Evolutionary conservation across 805 yeast genomes (phyloP), one percentile per base, ranked within the genome.

Genomic region (Lipomyces starkeyi): DNA sequence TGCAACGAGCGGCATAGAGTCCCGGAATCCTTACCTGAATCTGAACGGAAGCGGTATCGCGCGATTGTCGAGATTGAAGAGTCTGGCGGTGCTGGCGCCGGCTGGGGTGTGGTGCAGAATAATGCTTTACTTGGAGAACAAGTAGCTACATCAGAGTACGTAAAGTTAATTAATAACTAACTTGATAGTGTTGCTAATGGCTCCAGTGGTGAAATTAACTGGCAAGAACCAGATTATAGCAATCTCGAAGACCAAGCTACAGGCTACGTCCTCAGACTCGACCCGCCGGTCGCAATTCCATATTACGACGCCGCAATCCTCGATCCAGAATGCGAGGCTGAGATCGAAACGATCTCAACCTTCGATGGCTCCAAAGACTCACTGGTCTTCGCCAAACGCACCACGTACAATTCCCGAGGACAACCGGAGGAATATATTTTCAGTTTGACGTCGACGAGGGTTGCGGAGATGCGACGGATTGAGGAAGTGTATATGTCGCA

Each of bases 221-320:
- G 72, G 72, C 63, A 58, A 11, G 66, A 63, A 11, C 71, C 72
- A 3, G 72, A 65, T 35, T 43, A 72, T 59, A 49, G 78, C 75
- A n/a, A 63, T 67, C 52, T 58, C 66, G 59, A 76, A 73, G 62
- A 69, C 71, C 43, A 58, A 63, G 32, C 73, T 69, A 20, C 80
- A 0, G 78, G 77, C 62, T 73, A 78, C 27, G 77, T 75, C 0
- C 67, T 80, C 11, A 59, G 70, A 20, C 75, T 80, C 6, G 77
- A 73, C 47, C 82, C 82, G 8, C 80, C 82, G 0, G 76, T 80
- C 9, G 22, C 56, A 11, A 59, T 69, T 9, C 69, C 65, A 6
- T 64, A 60, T 27, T 69, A 56, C 53, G 68, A 66, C 61, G 72
- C 72, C 13, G 72, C 70, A 2, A 61, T 63, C n/a, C 58, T 69